Base-by-base conservation (phyloP, 2,329 filamentous ascomycete species). In the Fusarium sp. region DNA sequence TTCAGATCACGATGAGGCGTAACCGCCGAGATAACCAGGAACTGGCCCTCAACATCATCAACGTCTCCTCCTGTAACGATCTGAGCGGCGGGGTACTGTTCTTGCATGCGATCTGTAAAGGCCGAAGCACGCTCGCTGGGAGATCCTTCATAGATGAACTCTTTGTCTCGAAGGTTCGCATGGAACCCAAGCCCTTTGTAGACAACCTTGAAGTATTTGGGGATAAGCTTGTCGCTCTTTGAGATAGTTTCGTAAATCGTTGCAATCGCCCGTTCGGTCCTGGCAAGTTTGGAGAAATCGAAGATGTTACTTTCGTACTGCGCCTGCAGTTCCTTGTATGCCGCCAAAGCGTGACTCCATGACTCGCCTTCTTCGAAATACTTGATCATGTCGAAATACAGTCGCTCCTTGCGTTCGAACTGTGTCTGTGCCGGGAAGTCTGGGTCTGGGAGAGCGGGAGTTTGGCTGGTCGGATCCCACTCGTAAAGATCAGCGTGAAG, bases 311-410 rank as follows among this genome's bases (percentile, higher is more conserved):
- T 89, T 81, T 97, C 94, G 77, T 98, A 99, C 80, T 98, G 94
- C n/a, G 85, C 81, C 49, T 94, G 92, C 54, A 99, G 89, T 80
- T 99, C 95, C 77, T 92, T 92, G 80, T 99, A 98, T 5, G 93
- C 93, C 8, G 89, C 87, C 43, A 99, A 82, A 2, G 94, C 95
- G 78, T 93, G 93, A 74, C 92, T 92, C 95, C 95, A 98, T 1
- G 93, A 93, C 77, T 93, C 91, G n/a, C 94, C 94, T 64, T 97
- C 93, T 77, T 98, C 95, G 70, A 96, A 98, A 77, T 95, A 87
- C 79, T 94, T 94, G 78, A 98, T 97, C 86, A 98, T 97, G 72
- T 94, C 89, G 75, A 98, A 97, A 81, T 97, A 98, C 51, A 98
- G 87, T 40, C 89, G 87, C 80, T 98, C 96, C 78, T 97, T 97